phyloP scores from a whole-genome alignment of 768 basidiomycete genomes.

The Tricholoma flavovirens region DNA sequence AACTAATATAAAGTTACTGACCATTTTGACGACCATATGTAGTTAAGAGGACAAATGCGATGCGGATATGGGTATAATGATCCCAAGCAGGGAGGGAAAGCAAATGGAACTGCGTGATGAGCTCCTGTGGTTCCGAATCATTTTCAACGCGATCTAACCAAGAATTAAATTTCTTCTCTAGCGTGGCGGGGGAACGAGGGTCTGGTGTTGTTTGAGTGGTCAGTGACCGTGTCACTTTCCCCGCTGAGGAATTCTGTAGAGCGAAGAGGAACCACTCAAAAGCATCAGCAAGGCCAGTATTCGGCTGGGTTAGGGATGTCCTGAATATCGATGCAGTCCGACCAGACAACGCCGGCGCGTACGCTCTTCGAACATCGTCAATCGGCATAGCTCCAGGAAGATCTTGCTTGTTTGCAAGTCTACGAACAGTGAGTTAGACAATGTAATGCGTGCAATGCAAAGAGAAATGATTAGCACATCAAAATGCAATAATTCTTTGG shows the following conservation, averaged over 20 bases:
- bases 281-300: constrained; percentile 29
- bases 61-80: constrained; percentile 42
- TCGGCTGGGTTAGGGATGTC: constrained; percentile 16
- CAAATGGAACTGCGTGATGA: constrained; percentile 30
- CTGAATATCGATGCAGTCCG: constrained; percentile 24
- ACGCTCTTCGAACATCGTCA: constrained; percentile 36
- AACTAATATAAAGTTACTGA: constrained; percentile 7
- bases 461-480: constrained; percentile 23
- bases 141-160: constrained; percentile 31
- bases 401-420: constrained; percentile 62
- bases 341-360: constrained; percentile 25
- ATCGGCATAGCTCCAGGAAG: constrained; percentile 43
- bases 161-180: constrained; percentile 28
- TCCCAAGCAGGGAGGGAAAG: constrained; percentile 38
- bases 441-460: constrained; percentile 24
- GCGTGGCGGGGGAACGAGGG: constrained; percentile 17
- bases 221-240: background rate
- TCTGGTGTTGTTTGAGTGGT: constrained; percentile 5
- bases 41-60: constrained; percentile 36
- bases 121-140: constrained; percentile 24
- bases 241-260: constrained; percentile 20
- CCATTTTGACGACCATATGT: constrained; percentile 39
- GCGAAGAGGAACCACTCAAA: constrained; percentile 35
- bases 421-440: constrained; percentile 9
- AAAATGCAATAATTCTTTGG: constrained; percentile 20